A percentile compares a stretch with the other conserved stretches of the same genome.
These are phyloP conservation scores for Scutellospora calospora DNA, from an alignment of 371 early-diverging fungal species.

Conservation along the genomic window DNA sequence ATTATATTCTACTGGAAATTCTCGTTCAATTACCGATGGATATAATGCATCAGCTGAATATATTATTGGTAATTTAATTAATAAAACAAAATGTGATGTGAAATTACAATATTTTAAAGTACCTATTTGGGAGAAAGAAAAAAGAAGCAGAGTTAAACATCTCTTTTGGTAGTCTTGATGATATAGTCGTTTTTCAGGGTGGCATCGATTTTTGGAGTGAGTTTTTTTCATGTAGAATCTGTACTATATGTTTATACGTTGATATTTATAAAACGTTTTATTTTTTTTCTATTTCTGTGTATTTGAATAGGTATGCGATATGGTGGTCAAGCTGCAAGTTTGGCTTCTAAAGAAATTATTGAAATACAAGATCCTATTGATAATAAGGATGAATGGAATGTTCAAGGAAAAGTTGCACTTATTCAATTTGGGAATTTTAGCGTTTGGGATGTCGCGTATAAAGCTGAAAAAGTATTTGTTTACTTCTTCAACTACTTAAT, in stretches of 20 bases:
- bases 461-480: slow-evolving; percentile 49
- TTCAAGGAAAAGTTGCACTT: slow-evolving; percentile 50
- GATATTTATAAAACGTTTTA: background rate
- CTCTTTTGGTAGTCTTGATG: background rate
- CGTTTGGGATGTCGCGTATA: slow-evolving; percentile 49
- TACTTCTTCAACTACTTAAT: too few relatives aligned
- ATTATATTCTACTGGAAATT: slow-evolving; percentile 47
- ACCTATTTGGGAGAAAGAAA: slow-evolving; percentile 54
- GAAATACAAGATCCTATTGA: slow-evolving; percentile 49
- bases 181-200: slow-evolving; percentile 48
- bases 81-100: slow-evolving; percentile 50
- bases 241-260: background rate
- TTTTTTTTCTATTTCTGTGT: background rate
- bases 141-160: slow-evolving; percentile 49
- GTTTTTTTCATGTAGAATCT: slow-evolving; percentile 37
- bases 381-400: slow-evolving; percentile 44
- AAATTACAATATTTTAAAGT: slow-evolving; percentile 52
- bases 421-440: slow-evolving; percentile 51
- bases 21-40: slow-evolving; percentile 53
- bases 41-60: slow-evolving; percentile 56
- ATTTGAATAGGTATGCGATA: slow-evolving; percentile 51
- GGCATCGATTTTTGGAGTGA: slow-evolving; percentile 56
- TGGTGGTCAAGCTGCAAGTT: slow-evolving; percentile 49
- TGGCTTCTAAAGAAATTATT: slow-evolving; percentile 46
- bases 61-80: slow-evolving; percentile 48